Base-by-base conservation (phyloP, 2,329 filamentous ascomycete species). In the Beauveria brongniartii region DNA sequence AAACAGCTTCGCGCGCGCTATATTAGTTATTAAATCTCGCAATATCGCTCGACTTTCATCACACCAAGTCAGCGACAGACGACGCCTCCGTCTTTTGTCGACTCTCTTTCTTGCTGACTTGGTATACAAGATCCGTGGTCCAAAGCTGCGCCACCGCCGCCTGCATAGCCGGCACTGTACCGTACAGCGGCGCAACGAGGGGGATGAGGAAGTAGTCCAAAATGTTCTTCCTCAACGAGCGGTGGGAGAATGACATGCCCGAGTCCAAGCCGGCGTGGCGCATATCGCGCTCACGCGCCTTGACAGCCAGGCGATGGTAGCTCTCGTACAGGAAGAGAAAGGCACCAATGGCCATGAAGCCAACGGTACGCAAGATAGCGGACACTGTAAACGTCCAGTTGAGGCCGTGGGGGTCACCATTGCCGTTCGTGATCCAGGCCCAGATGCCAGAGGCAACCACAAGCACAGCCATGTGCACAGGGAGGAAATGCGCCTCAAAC, bases 401-500 rank as follows among this genome's bases (percentile, higher is more conserved):
- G 37, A 90, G 72, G 34, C 80, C 72, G 63, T 83, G 76, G 54
- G 81, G 74, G 65, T 86, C 79, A 46, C 75, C 71, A 57, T 75
- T 72, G 62, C 76, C 76, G 61, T 83, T 77, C 16, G 81, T 81
- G 37, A 83, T 74, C 68, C 79, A 78, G 44, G 79, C 74, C 70
- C 85, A 90, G 4, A 89, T 66, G 0, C 82, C 81, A 0, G 85
- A 87, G 2, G 84, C 79, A 48, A 89, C 67, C 28, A 90, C 77
- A 30, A 89, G 76, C 51, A 89, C 82, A 7, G 82, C 83, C 74
- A 85, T 84, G 67, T 90, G 87, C 18, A 85, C 80, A 0, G 87
- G 86, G 26, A 90, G 75, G 69, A 90, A 90, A 70, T 90, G 87
- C 0, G 87, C 87, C 70, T 90, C 87, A 67, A 88, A 90, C n/a